Percentiles rank a stretch among this genome's conserved stretches.
phyloP scores from a whole-genome alignment of 805 yeast genomes.

The Yarrowia phangngaensis region DNA sequence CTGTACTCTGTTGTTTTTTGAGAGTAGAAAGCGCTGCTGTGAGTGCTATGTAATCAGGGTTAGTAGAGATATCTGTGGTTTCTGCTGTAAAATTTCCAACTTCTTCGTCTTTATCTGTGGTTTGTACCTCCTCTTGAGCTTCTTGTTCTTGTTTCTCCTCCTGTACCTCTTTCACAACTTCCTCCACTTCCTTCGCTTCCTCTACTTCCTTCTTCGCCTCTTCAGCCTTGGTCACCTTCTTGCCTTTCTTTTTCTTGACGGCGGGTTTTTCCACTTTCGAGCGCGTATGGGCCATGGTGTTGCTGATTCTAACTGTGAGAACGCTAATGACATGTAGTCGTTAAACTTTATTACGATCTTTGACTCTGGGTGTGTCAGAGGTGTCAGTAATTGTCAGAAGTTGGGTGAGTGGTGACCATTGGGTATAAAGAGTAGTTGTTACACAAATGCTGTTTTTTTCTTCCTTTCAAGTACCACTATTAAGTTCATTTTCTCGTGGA shows the following conservation, averaged over 20 bases:
- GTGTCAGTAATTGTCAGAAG: too few species aligned
- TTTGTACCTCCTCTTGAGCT: not conserved
- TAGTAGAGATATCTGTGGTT: conserved; percentile 11
- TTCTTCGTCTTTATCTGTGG: not conserved
- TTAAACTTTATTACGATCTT: too few species aligned
- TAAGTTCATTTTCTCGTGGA: too few species aligned
- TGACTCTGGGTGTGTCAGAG: too few species aligned
- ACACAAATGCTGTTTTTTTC: too few species aligned
- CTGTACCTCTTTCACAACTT: not conserved
- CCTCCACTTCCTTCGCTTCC: not conserved
- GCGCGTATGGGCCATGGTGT: conserved; percentile 2
- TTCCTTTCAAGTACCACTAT: too few species aligned
- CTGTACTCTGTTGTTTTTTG: conserved; percentile 32
- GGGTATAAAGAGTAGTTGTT: too few species aligned
- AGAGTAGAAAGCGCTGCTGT: conserved; percentile 35
- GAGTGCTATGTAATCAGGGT: conserved; percentile 38
- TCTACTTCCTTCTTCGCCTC: not conserved
- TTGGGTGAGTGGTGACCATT: too few species aligned
- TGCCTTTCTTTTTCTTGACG: not conserved
- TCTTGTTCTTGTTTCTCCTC: not conserved
- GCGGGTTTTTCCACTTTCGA: conserved; percentile 7
- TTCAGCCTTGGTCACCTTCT: not conserved
- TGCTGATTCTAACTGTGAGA: too few species aligned
- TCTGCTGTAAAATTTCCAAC: not conserved
- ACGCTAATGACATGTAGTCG: too few species aligned